Conservation (phyloP, 2,329 filamentous ascomycete genomes). For the Hypoxylon sp. region DNA sequence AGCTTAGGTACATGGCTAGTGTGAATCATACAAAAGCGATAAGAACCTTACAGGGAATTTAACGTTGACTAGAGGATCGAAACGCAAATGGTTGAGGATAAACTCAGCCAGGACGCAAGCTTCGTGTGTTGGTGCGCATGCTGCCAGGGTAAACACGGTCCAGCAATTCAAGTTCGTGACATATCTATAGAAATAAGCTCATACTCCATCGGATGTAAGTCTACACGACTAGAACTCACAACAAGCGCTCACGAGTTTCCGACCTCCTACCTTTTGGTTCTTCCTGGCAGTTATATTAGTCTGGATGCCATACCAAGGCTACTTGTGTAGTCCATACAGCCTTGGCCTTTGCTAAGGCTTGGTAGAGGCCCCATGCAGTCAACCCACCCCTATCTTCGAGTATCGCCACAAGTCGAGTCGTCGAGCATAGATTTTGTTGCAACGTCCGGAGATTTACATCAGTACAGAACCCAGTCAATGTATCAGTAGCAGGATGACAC, state of each 20-base stretch:
- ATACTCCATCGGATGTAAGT: background rate
- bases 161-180: slow-evolving; percentile 26
- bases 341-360: slow-evolving; percentile 8
- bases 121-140: slow-evolving; percentile 15
- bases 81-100: slow-evolving; percentile 27
- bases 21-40: background rate
- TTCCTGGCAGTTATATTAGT: background rate
- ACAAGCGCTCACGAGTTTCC: background rate
- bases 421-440: background rate
- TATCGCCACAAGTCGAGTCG: slow-evolving; percentile 12
- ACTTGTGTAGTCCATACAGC: background rate
- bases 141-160: slow-evolving; percentile 29
- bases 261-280: background rate
- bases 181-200: slow-evolving; percentile 24
- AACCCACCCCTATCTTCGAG: slow-evolving; percentile 13
- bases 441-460: slow-evolving; percentile 8
- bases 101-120: slow-evolving; percentile 25
- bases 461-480: slow-evolving; percentile 10
- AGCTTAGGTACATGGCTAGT: background rate
- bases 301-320: background rate
- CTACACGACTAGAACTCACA: background rate
- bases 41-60: slow-evolving; percentile 17
- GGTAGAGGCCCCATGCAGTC: slow-evolving; percentile 16
- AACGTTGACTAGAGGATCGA: slow-evolving; percentile 11
- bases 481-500: slow-evolving; percentile 22